Conservation (phyloP, 306 rosid genomes). For the Carpinus fangiana region DNA sequence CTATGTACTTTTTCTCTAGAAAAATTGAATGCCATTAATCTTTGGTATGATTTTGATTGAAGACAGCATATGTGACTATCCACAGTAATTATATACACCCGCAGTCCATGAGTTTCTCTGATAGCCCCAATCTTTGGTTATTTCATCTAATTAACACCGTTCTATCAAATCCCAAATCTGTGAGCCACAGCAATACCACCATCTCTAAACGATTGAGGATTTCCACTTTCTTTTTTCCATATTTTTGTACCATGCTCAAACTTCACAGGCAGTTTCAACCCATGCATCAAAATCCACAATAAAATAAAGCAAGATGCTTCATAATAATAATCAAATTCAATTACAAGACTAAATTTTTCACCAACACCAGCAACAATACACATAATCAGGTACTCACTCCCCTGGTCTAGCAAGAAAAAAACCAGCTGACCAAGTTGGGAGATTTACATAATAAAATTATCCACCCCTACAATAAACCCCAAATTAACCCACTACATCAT, state of each 20-base stretch:
- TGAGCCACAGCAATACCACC: too few species aligned
- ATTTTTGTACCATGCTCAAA: not conserved
- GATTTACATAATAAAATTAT: constrained; percentile 37
- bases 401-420: constrained; percentile 55
- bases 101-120: too few species aligned
- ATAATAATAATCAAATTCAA: constrained; percentile 20
- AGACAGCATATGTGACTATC: too few species aligned
- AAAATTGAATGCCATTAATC: too few species aligned
- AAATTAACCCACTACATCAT: too few species aligned
- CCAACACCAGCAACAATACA: constrained; percentile 12
- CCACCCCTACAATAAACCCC: not conserved
- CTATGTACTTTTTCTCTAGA: too few species aligned
- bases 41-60: too few species aligned
- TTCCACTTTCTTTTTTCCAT: not conserved
- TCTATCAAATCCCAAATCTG: too few species aligned
- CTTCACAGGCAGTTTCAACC: not conserved
- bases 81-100: too few species aligned
- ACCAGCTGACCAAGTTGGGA: constrained; percentile 53
- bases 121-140: too few species aligned
- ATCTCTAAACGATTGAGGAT: too few species aligned
- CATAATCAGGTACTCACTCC: constrained; percentile 23
- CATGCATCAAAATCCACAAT: not conserved
- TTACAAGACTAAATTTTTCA: constrained; percentile 19
- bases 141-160: too few species aligned
- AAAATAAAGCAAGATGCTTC: not conserved